Percentiles rank a stretch among this genome's conserved stretches.
Evolutionary conservation across 345 rosid species (phyloP).

Genomic region (Populus alba): DNA sequence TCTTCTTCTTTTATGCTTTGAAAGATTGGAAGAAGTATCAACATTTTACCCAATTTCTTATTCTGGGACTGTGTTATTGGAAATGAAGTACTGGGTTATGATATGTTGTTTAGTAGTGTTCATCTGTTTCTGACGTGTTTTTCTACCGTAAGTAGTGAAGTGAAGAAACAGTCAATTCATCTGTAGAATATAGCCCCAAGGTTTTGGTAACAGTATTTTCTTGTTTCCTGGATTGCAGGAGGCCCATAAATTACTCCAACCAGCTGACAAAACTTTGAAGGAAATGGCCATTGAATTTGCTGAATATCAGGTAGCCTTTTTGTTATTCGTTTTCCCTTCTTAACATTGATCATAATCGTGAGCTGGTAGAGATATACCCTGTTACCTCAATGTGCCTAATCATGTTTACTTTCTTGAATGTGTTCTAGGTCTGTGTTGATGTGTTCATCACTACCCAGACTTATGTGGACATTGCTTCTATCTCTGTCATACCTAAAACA

Average conservation of each 20-base stretch:
- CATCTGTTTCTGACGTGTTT: neutral
- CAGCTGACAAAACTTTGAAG: slow-evolving; percentile 85
- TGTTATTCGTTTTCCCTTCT: slow-evolving; percentile 8
- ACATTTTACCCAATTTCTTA: neutral
- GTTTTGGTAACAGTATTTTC: neutral
- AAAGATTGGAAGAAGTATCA: neutral
- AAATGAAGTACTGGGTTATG: neutral
- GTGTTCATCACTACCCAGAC: slow-evolving; percentile 82
- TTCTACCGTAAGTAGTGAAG: neutral
- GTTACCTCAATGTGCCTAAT: neutral
- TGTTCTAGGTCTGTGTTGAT: slow-evolving; percentile 89
- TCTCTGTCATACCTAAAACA: slow-evolving; percentile 82
- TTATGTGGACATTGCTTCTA: slow-evolving; percentile 86
- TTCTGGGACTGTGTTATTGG: neutral
- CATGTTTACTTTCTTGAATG: neutral
- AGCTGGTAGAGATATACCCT: neutral
- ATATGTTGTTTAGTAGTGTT: neutral
- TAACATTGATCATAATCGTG: slow-evolving; percentile 1
- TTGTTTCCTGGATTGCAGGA: slow-evolving; percentile 54
- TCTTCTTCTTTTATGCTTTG: neutral
- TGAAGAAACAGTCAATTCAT: neutral
- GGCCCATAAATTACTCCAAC: slow-evolving; percentile 89
- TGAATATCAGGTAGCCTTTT: slow-evolving; percentile 74
- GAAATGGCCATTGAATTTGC: slow-evolving; percentile 98
- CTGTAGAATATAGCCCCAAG: neutral